Evolutionary conservation across 177 flowering plant genomes (phyloP).

Genomic region (Vitis hybrid): DNA sequence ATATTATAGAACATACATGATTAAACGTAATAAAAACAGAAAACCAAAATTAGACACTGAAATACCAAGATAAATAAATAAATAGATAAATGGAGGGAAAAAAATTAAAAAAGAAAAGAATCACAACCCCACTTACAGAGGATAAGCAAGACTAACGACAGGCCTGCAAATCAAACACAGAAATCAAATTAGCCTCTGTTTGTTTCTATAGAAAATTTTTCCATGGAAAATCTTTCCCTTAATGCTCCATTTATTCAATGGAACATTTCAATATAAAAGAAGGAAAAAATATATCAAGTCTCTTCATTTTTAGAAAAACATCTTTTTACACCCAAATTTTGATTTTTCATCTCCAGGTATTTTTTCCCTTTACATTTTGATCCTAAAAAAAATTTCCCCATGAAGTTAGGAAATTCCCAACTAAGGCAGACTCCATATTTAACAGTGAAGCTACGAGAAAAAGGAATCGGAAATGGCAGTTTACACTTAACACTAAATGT

Average conservation of each 20-base stretch:
- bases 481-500: no score
- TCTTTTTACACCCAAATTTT: no score
- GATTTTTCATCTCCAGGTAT: no score
- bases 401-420: no score
- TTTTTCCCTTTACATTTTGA: no score
- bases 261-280: background rate
- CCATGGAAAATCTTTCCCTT: background rate
- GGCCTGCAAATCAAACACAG: slow-evolving; percentile 64
- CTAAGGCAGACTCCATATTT: no score
- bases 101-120: background rate
- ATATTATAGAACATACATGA: background rate
- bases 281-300: no score
- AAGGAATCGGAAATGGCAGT: no score
- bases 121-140: slow-evolving; percentile 64
- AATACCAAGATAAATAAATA: background rate
- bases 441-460: no score
- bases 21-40: background rate
- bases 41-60: background rate
- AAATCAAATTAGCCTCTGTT: slow-evolving; percentile 10
- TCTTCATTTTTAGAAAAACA: no score
- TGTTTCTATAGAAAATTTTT: background rate
- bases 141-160: slow-evolving; percentile 79
- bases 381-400: no score
- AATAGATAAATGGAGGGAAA: background rate
- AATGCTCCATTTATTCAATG: background rate